Evolutionary conservation across 331 rosid species (phyloP), one percentile per base, ranked within the genome.

Genomic region (Arachis monticola): DNA sequence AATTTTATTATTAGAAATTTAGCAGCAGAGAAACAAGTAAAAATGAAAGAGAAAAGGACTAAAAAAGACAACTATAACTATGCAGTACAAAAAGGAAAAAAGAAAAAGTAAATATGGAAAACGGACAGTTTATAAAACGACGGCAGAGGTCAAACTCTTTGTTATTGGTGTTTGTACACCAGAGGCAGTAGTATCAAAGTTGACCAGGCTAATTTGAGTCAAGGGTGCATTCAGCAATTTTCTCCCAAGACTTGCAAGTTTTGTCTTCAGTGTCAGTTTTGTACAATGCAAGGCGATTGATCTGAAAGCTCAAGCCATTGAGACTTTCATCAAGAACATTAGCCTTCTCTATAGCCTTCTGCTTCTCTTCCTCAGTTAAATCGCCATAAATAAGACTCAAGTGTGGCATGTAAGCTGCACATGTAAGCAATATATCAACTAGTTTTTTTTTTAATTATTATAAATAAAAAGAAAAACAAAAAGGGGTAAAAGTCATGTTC

Each of bases 391-490:
- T 84, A 50, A 93, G 75, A 85, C 98, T 93, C 82, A 93, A 22
- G 82, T 93, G 98, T 1, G 96, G 98, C 91, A 89, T 88, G 77
- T 89, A 93, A 44, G 92, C 96, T 93, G 88, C 85, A 78, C 51
- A 10, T 9, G 46, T 31, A 22, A 63, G 69, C 64, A 82, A 47
- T 1, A 13, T 35, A 78, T 17, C n/a, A 52, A 45, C 22, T 5
- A n/a, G 30, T 40, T 27, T 27, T 27, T 27, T 27, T 27, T 27
- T 27, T 27, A 27, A 27, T 27, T 27, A 27, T 27, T 27, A 27
- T 27, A 27, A 27, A 27, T 27, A 27, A 27, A 27, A 27, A 38
- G 41, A 38, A 5, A 60, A 63, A 27, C 7, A 0, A 6, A 42
- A 8, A n/a, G 10, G 10, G 31, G 51, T 27, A 70, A n/a, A 76